Conservation (phyloP, 2,329 filamentous ascomycete genomes). For the Alternaria gaisen region DNA sequence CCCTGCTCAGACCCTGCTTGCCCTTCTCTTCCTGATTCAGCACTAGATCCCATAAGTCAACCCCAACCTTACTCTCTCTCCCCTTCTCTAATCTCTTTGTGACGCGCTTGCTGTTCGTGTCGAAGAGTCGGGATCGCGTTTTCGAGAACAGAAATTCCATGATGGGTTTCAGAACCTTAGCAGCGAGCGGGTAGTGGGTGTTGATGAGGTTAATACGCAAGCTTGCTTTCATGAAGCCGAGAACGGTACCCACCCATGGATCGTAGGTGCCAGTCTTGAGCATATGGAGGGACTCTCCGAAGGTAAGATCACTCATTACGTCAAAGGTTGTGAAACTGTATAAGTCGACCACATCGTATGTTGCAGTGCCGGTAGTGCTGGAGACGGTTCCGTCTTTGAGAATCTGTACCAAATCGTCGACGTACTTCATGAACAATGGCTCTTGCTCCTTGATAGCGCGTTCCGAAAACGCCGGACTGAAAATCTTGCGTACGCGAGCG, state of each 20-base stretch:
- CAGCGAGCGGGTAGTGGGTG: neutral
- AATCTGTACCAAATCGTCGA: neutral
- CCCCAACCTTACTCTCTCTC: neutral
- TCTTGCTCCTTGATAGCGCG: neutral
- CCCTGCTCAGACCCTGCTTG: neutral
- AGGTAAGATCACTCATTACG: constrained; percentile 40
- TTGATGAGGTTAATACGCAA: too few species aligned
- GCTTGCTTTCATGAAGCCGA: neutral
- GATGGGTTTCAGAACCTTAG: neutral
- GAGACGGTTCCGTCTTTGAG: constrained; percentile 27
- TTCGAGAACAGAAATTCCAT: neutral
- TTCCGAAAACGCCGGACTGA: neutral
- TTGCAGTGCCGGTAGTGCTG: constrained; percentile 16
- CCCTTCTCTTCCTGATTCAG: constrained; percentile 39
- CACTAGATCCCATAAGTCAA: constrained; percentile 34
- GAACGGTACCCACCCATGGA: neutral
- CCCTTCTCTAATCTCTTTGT: neutral
- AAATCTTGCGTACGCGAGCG: neutral
- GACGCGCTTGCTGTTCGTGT: neutral
- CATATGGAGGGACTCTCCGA: constrained; percentile 41
- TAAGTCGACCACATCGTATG: constrained; percentile 38
- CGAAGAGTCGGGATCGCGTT: neutral
- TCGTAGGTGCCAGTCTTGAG: constrained; percentile 33
- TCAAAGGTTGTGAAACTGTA: constrained; percentile 23
- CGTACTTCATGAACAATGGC: neutral